A percentile compares a stretch with the other conserved stretches of the same genome.
Evolutionary conservation across 495 filamentous ascomycete genomes (phyloP).

Genomic region (Podospora anserina): DNA sequence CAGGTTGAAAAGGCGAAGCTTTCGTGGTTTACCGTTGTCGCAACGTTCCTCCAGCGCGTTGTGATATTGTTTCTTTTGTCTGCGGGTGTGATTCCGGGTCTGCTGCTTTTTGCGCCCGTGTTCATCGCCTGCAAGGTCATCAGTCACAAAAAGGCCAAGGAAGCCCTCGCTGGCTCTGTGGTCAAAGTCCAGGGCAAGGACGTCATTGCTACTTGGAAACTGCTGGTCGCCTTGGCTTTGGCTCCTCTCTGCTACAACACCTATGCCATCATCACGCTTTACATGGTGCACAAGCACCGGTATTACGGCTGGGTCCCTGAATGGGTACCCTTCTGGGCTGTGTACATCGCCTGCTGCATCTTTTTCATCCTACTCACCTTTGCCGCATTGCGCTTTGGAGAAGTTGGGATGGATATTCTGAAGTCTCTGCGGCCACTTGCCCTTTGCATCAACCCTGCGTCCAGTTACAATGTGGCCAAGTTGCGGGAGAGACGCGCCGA

Average conservation of each 20-base stretch:
- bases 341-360: slow-evolving; percentile 67
- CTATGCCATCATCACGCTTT: background rate
- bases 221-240: slow-evolving; percentile 85
- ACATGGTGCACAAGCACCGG: slow-evolving; percentile 53
- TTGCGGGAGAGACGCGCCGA: slow-evolving; percentile 69
- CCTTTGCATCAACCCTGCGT: slow-evolving; percentile 81
- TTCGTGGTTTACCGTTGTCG: slow-evolving; percentile 68
- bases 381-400: slow-evolving; percentile 90
- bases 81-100: slow-evolving; percentile 79
- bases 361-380: slow-evolving; percentile 89
- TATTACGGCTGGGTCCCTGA: slow-evolving; percentile 74
- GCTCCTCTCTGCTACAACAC: slow-evolving; percentile 78
- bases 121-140: slow-evolving; percentile 88
- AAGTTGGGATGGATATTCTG: slow-evolving; percentile 95
- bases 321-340: slow-evolving; percentile 75
- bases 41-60: slow-evolving; percentile 75
- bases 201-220: slow-evolving; percentile 98
- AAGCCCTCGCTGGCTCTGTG: slow-evolving; percentile 85
- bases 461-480: slow-evolving; percentile 76
- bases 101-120: slow-evolving; percentile 83
- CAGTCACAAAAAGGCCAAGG: slow-evolving; percentile 83
- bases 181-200: slow-evolving; percentile 93
- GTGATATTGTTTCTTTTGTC: slow-evolving; percentile 71
- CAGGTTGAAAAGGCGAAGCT: slow-evolving; percentile 91
- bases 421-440: slow-evolving; percentile 90